Conservation (phyloP, 1,139 yeast species). For the Blastobotrys illinoisensis region DNA sequence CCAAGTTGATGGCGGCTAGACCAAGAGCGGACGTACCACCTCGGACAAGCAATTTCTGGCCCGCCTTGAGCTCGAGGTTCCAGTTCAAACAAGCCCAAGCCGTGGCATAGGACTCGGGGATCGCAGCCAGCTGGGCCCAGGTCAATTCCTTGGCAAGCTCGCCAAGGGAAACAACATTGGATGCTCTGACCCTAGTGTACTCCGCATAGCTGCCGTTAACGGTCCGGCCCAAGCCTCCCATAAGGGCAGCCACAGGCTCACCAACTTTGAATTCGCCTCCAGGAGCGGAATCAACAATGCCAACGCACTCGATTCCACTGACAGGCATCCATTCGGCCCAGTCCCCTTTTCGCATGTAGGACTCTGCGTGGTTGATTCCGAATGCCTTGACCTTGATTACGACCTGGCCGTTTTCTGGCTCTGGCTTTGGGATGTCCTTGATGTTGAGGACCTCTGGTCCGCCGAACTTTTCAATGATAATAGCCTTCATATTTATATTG, state of each 20-base stretch:
- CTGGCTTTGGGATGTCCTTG: constrained; percentile 8
- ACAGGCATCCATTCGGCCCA: constrained; percentile 10
- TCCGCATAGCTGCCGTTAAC: constrained; percentile 6
- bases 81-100: background rate
- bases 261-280: constrained; percentile 12
- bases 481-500: constrained; percentile 8
- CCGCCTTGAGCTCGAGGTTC: background rate
- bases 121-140: background rate
- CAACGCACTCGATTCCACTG: constrained; percentile 11
- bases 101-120: background rate
- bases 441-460: constrained; percentile 9
- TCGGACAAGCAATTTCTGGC: background rate
- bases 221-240: constrained; percentile 12
- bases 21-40: background rate
- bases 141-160: background rate
- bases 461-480: constrained; percentile 8
- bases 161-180: background rate
- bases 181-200: background rate
- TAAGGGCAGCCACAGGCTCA: constrained; percentile 5
- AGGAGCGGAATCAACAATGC: constrained; percentile 9
- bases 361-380: constrained; percentile 12
- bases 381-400: constrained; percentile 8
- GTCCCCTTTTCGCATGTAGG: constrained; percentile 11
- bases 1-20: background rate
- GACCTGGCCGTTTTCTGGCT: constrained; percentile 8